Evolutionary conservation across 1,139 yeast genomes (phyloP), one percentile per base, ranked within the genome.

Genomic region (Pichia sp.): DNA sequence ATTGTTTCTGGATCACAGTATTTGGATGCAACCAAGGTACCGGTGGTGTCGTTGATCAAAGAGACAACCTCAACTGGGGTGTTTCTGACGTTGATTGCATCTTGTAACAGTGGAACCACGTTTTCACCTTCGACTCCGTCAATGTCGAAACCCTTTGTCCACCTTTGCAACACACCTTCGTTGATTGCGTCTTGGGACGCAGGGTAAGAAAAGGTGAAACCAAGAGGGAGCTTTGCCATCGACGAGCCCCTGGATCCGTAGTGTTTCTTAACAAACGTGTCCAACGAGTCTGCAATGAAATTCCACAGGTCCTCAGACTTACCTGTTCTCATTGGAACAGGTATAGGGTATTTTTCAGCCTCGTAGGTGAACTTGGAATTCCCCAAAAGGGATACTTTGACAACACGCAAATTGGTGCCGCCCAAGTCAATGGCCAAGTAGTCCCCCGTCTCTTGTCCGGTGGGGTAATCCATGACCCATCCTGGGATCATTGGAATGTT

Each of bases 101-200:
- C 75, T 73, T 87, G 95, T 66, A 93, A 80, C 87, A 92, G 78
- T 60, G 96, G 96, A 52, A 87, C 97, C 55, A 93, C 97, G 68
- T 93, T 96, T 55, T 87, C 79, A 59, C 97, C 97, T 76, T 93
- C 99, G 54, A 93, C 97, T 59, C 87, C 91, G 55, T 82, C 87
- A 65, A 93, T 90, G 71, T 93, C 97, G 73, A 89, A 93, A 61
- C 99, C 99, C 77, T 93, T 93, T 59, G 99, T 93, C 99, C 99
- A 93, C 73, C 95, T 82, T 77, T 90, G 96, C 70, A 93, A 80
- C 56, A 88, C 72, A 69, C 98, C 99, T 64, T 82, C 78, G 74
- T 89, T 86, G 68, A 93, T 90, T 58, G 85, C 87, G 61, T 76
- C 71, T 75, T 93, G 99, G 48, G 91, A 77, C 59, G 93, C 90